Conservation (phyloP, 306 rosid genomes). For the Cajanus cajan region DNA sequence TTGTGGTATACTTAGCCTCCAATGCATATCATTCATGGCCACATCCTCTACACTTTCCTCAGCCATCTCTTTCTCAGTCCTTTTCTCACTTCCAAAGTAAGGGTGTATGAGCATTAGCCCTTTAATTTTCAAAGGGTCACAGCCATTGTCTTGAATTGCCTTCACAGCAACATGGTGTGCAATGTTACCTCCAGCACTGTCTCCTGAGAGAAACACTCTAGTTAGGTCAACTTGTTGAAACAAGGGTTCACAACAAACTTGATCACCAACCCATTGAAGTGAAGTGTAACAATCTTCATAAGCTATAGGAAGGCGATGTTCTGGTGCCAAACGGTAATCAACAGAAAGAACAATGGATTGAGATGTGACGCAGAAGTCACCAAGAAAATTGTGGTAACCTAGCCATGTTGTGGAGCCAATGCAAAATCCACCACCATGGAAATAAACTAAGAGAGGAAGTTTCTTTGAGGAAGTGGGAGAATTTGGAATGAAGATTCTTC, state of each 20-base stretch:
- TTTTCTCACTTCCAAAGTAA: slow-evolving; percentile 78
- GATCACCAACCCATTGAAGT: slow-evolving; percentile 61
- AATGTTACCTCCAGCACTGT: slow-evolving; percentile 94
- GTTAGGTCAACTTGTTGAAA: slow-evolving; percentile 53
- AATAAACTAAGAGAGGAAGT: slow-evolving; percentile 71
- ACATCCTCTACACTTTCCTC: slow-evolving; percentile 32
- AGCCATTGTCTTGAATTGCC: slow-evolving; percentile 22
- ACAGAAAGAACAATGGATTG: slow-evolving; percentile 58
- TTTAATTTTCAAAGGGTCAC: slow-evolving; percentile 40
- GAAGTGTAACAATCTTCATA: slow-evolving; percentile 71
- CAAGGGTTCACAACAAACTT: slow-evolving; percentile 52
- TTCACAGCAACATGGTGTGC: slow-evolving; percentile 60
- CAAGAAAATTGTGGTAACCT: slow-evolving; percentile 74
- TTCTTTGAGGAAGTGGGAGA: background rate
- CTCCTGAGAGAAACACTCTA: slow-evolving; percentile 72
- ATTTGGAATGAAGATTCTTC: slow-evolving; percentile 66
- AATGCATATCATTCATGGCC: slow-evolving; percentile 42
- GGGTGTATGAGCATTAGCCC: slow-evolving; percentile 74
- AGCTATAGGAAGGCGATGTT: slow-evolving; percentile 65
- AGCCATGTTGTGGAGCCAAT: slow-evolving; percentile 84
- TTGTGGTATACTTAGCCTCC: slow-evolving; percentile 73
- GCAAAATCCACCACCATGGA: slow-evolving; percentile 95
- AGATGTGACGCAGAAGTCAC: slow-evolving; percentile 50
- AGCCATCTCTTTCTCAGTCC: slow-evolving; percentile 53
- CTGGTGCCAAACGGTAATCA: slow-evolving; percentile 87